phyloP scores from a whole-genome alignment of 2,329 filamentous ascomycete species.

The Paecilomyces niveus region DNA sequence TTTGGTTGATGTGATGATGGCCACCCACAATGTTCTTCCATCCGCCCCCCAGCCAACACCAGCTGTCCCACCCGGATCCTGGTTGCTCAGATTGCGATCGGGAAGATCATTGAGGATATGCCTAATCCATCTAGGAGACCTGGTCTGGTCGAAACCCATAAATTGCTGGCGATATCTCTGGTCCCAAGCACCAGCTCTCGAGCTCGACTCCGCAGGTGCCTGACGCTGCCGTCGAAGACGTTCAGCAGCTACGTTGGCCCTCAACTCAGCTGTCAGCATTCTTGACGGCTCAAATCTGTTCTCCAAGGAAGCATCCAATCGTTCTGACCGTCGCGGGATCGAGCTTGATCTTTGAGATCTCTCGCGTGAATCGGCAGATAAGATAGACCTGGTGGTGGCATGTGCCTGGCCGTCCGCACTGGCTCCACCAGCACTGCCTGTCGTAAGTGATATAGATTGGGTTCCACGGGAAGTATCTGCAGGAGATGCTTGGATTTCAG shows the following conservation, averaged over 20 bases:
- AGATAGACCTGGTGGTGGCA: conserved; percentile 12
- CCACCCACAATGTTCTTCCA: conserved; percentile 40
- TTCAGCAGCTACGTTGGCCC: conserved; percentile 32
- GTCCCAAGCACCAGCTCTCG: conserved; percentile 21
- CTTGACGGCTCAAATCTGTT: conserved; percentile 20
- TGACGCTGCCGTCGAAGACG: conserved; percentile 32
- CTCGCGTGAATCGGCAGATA: conserved; percentile 13
- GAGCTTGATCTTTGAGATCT: conserved; percentile 26
- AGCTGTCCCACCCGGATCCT: conserved; percentile 36
- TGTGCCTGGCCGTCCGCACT: conserved; percentile 8
- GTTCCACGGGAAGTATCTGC: conserved; percentile 15
- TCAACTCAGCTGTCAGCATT: conserved; percentile 24
- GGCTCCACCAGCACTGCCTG: conserved; percentile 15
- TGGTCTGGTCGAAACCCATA: conserved; percentile 25
- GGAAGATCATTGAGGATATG: conserved; percentile 29
- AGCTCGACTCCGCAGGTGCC: conserved; percentile 26
- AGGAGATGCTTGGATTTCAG: conserved; percentile 25
- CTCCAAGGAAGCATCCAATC: conserved; percentile 17
- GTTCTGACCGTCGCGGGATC: conserved; percentile 25
- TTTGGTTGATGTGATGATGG: neutral
- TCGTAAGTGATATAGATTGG: conserved; percentile 15
- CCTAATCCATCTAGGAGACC: conserved; percentile 31
- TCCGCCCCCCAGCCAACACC: conserved; percentile 42
- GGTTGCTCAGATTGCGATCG: conserved; percentile 26
- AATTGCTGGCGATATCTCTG: conserved; percentile 27